phyloP scores from a whole-genome alignment of 371 early-diverging fungal species.

The Rhizomucor miehei region DNA sequence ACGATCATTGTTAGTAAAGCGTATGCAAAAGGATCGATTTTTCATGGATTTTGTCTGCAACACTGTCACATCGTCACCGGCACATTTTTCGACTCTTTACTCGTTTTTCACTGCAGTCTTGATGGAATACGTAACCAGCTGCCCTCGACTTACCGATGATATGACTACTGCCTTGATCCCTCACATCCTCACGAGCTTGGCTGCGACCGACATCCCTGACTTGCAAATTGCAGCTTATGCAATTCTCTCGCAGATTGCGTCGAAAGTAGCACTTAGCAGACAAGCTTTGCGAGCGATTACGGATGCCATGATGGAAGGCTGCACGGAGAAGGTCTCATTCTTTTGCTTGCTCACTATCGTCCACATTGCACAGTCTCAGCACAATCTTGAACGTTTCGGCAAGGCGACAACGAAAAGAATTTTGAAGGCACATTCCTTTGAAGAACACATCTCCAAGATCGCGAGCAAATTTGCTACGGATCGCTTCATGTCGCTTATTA shows the following conservation, averaged over 20 bases:
- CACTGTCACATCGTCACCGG: conserved; percentile 41
- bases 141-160: conserved; percentile 46
- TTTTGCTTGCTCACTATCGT: conserved; percentile 59
- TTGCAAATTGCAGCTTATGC: conserved; percentile 65
- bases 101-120: conserved; percentile 69
- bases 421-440: conserved; percentile 27
- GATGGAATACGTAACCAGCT: conserved; percentile 55
- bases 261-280: conserved; percentile 42
- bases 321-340: conserved; percentile 25
- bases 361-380: conserved; percentile 67
- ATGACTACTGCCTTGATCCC: conserved; percentile 54
- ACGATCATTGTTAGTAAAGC: conserved; percentile 59
- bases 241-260: conserved; percentile 66
- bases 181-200: conserved; percentile 53
- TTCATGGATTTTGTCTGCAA: conserved; percentile 69
- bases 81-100: conserved; percentile 54
- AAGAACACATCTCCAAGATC: conserved; percentile 35
- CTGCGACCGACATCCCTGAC: conserved; percentile 43
- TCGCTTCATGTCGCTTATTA: conserved; percentile 45
- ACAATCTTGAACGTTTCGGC: conserved; percentile 41
- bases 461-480: conserved; percentile 54
- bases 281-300: conserved; percentile 51
- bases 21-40: conserved; percentile 52
- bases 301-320: conserved; percentile 38
- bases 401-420: conserved; percentile 37